A percentile compares a stretch with the other conserved stretches of the same genome.
phyloP scores from a whole-genome alignment of 495 filamentous ascomycete genomes.

The Aspergillus homomorphus region DNA sequence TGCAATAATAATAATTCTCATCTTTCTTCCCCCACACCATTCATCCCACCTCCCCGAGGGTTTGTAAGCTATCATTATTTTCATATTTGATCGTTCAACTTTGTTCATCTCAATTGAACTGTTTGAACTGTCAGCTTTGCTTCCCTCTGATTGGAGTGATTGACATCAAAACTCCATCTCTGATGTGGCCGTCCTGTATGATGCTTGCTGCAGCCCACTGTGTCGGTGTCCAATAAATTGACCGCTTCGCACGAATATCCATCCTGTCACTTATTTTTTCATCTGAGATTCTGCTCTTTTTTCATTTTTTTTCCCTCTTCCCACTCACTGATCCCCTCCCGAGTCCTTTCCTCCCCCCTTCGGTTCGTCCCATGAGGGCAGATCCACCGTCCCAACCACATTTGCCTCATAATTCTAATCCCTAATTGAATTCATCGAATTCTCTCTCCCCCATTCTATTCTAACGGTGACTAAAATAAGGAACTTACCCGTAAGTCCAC shows the following conservation, averaged over 20 bases:
- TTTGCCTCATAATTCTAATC: not conserved
- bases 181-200: not conserved
- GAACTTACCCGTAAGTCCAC: not conserved
- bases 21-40: slow-evolving; percentile 8
- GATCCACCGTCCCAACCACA: not conserved
- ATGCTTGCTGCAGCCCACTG: slow-evolving; percentile 13
- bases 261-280: not conserved
- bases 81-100: not conserved
- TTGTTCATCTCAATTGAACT: not conserved
- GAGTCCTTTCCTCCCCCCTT: not conserved
- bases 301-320: not conserved
- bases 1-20: not conserved
- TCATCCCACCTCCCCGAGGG: not conserved
- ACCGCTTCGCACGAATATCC: slow-evolving; percentile 7
- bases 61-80: slow-evolving; percentile 2
- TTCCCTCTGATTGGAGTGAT: not conserved
- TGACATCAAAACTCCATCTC: not conserved
- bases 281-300: not conserved
- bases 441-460: too few species aligned
- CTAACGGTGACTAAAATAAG: not conserved
- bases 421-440: too few species aligned
- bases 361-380: slow-evolving; percentile 11
- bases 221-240: slow-evolving; percentile 18
- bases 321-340: not conserved
- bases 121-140: not conserved